Conservation (phyloP, 2,329 filamentous ascomycete genomes). For the Hypomyces perniciosus region DNA sequence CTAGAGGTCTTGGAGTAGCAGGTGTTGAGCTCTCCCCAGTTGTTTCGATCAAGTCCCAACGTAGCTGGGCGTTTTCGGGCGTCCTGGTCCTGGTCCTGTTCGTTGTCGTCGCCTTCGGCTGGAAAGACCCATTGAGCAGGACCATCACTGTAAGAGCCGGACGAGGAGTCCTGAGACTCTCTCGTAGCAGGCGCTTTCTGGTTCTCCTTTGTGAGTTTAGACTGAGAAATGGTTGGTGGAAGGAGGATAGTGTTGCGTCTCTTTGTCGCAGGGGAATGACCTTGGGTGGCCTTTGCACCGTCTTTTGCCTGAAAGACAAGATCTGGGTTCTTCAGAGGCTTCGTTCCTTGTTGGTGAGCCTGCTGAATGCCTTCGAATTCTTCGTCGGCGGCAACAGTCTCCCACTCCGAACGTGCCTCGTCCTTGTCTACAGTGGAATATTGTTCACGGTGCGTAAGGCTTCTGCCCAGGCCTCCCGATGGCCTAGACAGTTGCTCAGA, state of each 20-base stretch:
- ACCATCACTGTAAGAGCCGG: too few relatives aligned
- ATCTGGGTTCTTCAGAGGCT: neutral
- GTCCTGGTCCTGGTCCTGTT: too few relatives aligned
- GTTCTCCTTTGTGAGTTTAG: too few relatives aligned
- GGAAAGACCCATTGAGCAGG: too few relatives aligned
- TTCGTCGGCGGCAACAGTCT: conserved; percentile 24
- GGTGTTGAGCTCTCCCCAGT: conserved; percentile 5
- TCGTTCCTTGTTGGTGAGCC: neutral
- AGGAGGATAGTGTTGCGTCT: too few relatives aligned
- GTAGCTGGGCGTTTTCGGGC: conserved; percentile 8
- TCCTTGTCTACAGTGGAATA: conserved; percentile 14
- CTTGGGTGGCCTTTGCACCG: too few relatives aligned
- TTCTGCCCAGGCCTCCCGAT: neutral
- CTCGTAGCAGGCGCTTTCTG: too few relatives aligned
- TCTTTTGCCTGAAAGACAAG: neutral
- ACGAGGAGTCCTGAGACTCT: too few relatives aligned
- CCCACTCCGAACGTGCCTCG: conserved; percentile 24
- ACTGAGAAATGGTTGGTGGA: too few relatives aligned
- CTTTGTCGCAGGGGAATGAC: too few relatives aligned
- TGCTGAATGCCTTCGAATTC: conserved; percentile 12
- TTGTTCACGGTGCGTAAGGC: neutral
- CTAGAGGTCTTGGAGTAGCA: conserved; percentile 26
- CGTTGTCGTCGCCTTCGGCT: too few relatives aligned
- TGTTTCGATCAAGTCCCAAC: conserved; percentile 6
- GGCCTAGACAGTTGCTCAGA: conserved; percentile 7